A percentile compares a stretch with the other conserved stretches of the same genome.
These are phyloP conservation scores for Penicillium sp. DNA, from an alignment of 2,329 filamentous ascomycete species.

Conservation along the genomic window DNA sequence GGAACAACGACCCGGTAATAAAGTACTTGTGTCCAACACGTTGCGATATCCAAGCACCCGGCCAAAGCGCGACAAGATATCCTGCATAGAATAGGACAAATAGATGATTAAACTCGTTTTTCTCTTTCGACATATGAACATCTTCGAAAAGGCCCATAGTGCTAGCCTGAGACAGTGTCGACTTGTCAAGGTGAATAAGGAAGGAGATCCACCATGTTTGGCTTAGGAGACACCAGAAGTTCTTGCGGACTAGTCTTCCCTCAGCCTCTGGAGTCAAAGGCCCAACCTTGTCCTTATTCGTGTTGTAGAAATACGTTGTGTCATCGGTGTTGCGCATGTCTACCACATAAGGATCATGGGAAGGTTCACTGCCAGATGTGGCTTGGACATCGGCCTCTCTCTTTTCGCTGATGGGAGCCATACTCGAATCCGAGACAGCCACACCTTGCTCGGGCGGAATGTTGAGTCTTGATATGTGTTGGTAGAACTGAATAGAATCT, in stretches of 20 bases:
- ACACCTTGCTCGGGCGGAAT: neutral
- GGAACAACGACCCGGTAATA: neutral
- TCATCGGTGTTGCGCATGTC: neutral
- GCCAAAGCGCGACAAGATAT: neutral
- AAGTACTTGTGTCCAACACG: neutral
- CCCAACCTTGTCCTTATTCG: neutral
- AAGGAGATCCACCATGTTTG: neutral
- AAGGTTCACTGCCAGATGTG: neutral
- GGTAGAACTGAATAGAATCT: neutral
- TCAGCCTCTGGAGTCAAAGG: neutral
- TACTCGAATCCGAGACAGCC: neutral
- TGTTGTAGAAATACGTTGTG: neutral
- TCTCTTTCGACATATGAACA: neutral
- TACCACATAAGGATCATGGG: neutral
- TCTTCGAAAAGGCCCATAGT: neutral
- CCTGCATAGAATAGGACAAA: neutral
- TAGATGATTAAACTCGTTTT: neutral
- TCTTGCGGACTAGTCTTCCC: neutral
- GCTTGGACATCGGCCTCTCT: neutral
- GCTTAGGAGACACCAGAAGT: neutral
- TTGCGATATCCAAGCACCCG: neutral
- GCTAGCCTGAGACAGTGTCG: neutral
- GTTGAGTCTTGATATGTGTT: neutral
- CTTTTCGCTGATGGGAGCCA: neutral
- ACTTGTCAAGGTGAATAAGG: neutral